A percentile compares a stretch with the other conserved stretches of the same genome.
Evolutionary conservation across 2,329 filamentous ascomycete genomes (phyloP).

Genomic region (Neurospora crassa): DNA sequence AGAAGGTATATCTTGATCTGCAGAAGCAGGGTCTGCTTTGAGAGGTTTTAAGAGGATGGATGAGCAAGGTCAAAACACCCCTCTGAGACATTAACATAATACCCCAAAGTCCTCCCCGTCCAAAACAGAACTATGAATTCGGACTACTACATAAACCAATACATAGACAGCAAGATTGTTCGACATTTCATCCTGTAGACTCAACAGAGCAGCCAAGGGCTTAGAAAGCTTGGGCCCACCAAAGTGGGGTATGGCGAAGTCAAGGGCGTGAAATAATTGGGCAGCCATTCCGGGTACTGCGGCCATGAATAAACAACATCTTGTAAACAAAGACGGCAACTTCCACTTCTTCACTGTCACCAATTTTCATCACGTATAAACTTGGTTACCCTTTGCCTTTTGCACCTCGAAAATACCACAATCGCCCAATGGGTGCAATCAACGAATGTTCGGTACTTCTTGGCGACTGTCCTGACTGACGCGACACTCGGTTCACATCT

Average conservation of each 20-base stretch:
- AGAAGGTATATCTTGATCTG: constrained; percentile 94
- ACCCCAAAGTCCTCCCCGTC: background rate
- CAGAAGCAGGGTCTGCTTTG: constrained; percentile 82
- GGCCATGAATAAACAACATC: background rate
- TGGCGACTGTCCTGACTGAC: background rate
- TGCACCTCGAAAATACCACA: background rate
- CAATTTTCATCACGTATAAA: background rate
- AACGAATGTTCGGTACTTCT: background rate
- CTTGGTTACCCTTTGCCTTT: background rate
- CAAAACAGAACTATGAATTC: background rate
- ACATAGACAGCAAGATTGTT: background rate
- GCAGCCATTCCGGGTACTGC: background rate
- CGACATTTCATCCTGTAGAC: background rate
- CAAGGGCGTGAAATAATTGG: background rate
- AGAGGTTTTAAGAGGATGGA: constrained; percentile 3
- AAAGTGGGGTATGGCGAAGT: background rate
- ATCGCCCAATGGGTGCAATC: background rate
- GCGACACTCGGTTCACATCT: background rate
- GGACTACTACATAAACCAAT: background rate
- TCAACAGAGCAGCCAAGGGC: background rate
- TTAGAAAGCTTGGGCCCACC: background rate
- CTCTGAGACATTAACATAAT: background rate
- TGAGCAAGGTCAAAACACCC: background rate
- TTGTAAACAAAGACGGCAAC: background rate
- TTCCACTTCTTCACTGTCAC: background rate